A percentile compares a stretch with the other conserved stretches of the same genome.
These are phyloP conservation scores for Hondaea fermentalgiana DNA, from an alignment of 108 stramenopile species.

Conservation along the genomic window DNA sequence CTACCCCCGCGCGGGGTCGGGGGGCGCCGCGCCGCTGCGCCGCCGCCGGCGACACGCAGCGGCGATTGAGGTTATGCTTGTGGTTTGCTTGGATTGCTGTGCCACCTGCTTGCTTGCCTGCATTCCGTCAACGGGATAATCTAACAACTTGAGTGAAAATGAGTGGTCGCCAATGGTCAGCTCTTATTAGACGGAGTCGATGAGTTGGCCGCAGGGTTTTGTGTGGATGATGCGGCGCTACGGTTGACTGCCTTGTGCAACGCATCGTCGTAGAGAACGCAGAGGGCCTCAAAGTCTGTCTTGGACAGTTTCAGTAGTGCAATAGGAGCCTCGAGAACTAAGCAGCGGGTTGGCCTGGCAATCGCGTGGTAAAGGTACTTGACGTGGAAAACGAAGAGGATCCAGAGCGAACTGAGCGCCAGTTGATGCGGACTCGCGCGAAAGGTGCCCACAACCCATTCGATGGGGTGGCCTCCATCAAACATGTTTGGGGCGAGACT, in stretches of 20 bases:
- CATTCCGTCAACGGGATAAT: too few species aligned
- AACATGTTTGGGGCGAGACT: too few species aligned
- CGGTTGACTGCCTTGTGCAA: neutral
- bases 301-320: neutral
- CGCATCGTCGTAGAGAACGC: neutral
- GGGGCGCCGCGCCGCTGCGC: too few species aligned
- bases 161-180: too few species aligned
- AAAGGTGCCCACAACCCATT: neutral
- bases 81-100: too few species aligned
- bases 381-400: neutral
- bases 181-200: too few species aligned
- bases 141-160: too few species aligned
- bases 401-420: neutral
- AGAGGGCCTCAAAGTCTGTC: neutral
- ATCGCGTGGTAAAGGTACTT: neutral
- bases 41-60: too few species aligned
- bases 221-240: neutral
- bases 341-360: neutral
- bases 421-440: neutral
- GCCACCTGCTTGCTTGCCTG: too few species aligned
- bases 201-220: neutral
- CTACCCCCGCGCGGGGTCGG: too few species aligned
- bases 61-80: too few species aligned
- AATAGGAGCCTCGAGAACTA: neutral
- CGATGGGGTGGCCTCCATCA: neutral